Base-by-base conservation (phyloP, 352 stramenopile genomes). In the Phytophthora idaei region DNA sequence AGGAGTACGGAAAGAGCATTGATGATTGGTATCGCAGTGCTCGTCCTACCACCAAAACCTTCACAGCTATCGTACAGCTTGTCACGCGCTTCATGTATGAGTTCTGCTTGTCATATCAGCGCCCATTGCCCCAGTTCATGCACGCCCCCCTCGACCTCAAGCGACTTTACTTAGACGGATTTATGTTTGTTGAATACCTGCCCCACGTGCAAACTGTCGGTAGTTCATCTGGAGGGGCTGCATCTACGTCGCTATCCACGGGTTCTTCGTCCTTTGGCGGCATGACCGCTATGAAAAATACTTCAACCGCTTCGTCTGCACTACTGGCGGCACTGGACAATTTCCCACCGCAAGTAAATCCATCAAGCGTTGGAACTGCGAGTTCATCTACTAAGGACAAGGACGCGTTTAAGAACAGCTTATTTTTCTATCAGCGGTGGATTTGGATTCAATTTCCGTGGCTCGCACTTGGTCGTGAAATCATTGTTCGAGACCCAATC, bases 371-470 rank as follows among this genome's bases (percentile, higher is more conserved):
- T 49, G 63, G 41, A 34, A 61, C 32, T 11, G 17, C 39, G 12
- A 53, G 44, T 10, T 48, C 64, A 15, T 31, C 54, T 12, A 50
- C 46, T 7, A 85, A 78, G 25, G 76, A 89, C 48, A 83, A 87
- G 28, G 74, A 87, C 25, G 64, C 67, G 32, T 61, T 61, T 5
- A 73, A 71, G 46, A 89, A 93, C 59, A 78, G 83, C 52, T 92
- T 96, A 49, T 97, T 93, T 71, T 95, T 90, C 61, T 97, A 97
- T 63, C 83, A 96, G 62, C 85, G 93, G 36, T 98, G 93, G 93
- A 83, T 97, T 25, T 98, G 93, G 93, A 95, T 98, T 55, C 86
- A 97, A 53, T 97, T 95, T 66, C 90, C 91, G n/a, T 98, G 93
- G 93, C 81, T 98, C 10, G 90, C 90, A 14, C 78, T 98, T 17